Evolutionary conservation across 179 eudicot species (phyloP).

Genomic region (Silene coronaria): DNA sequence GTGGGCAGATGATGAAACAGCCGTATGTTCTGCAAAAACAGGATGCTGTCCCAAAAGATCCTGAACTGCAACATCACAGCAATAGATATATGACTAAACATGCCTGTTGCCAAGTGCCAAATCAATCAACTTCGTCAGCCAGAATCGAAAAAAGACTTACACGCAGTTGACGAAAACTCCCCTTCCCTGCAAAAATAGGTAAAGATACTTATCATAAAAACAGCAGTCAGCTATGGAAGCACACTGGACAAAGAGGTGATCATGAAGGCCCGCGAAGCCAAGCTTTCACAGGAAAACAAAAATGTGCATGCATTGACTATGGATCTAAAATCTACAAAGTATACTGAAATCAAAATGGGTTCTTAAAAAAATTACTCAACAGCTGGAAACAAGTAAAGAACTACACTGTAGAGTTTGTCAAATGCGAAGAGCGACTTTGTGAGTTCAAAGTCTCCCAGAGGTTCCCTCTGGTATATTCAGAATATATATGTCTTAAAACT

Average conservation of each 20-base stretch:
- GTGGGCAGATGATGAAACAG: constrained; percentile 63
- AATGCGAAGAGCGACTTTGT: too few species aligned
- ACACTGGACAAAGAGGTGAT: not conserved
- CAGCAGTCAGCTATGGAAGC: not conserved
- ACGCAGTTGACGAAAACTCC: constrained; percentile 59
- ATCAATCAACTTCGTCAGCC: not conserved
- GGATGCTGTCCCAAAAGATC: constrained; percentile 75
- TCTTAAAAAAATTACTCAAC: too few species aligned
- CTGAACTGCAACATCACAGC: constrained; percentile 53
- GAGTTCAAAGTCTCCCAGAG: too few species aligned
- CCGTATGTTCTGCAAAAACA: constrained; percentile 59
- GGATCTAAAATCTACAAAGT: too few species aligned
- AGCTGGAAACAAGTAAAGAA: too few species aligned
- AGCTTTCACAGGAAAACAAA: too few species aligned
- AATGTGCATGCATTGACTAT: too few species aligned
- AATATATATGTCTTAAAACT: too few species aligned
- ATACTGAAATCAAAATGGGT: too few species aligned
- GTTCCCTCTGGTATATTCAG: too few species aligned
- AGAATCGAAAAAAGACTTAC: constrained; percentile 41
- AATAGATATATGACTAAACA: not conserved
- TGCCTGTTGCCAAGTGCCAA: not conserved
- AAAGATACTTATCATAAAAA: constrained; percentile 7
- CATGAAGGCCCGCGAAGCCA: not conserved
- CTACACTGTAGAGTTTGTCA: too few species aligned
- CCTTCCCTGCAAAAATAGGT: constrained; percentile 56